These are phyloP conservation scores for Aspergillus sclerotioniger DNA, from an alignment of 495 filamentous ascomycete genomes.

Conservation along the genomic window DNA sequence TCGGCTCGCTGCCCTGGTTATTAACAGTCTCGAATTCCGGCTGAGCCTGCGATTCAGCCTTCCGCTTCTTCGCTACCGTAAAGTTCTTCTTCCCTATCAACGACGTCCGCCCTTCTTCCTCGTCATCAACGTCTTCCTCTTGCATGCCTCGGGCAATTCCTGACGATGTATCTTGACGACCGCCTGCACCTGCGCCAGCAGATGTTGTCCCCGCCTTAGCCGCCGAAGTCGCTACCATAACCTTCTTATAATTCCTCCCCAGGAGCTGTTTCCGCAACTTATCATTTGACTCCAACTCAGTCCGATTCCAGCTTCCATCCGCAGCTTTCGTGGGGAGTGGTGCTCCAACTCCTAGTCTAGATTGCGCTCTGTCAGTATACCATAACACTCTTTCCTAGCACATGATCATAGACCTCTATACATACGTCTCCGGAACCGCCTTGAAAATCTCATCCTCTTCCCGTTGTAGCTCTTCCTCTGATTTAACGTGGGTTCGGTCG, in stretches of 20 bases:
- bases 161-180: not conserved
- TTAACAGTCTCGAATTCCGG: conserved; percentile 7
- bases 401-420: too few relatives aligned
- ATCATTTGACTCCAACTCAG: conserved; percentile 42
- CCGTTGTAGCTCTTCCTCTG: conserved; percentile 42
- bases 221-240: conserved; percentile 30
- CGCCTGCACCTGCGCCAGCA: conserved; percentile 1
- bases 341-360: conserved; percentile 49
- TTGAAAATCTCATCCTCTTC: conserved; percentile 54
- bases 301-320: conserved; percentile 40
- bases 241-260: conserved; percentile 44
- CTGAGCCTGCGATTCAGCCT: conserved; percentile 9
- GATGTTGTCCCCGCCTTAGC: conserved; percentile 13
- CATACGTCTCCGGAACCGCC: conserved; percentile 52
- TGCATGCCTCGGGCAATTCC: conserved; percentile 16
- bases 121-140: conserved; percentile 50
- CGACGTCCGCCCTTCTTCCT: conserved; percentile 60
- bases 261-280: conserved; percentile 49
- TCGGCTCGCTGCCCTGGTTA: conserved; percentile 1
- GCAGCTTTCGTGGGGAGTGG: conserved; percentile 41
- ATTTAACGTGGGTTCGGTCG: conserved; percentile 42
- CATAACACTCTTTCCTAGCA: too few relatives aligned
- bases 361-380: not conserved
- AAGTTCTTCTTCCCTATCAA: conserved; percentile 47
- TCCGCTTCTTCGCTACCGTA: conserved; percentile 21